Evolutionary conservation across 2,329 filamentous ascomycete species (phyloP), one percentile per base, ranked within the genome.

Genomic region (Stromatinia cepivora): DNA sequence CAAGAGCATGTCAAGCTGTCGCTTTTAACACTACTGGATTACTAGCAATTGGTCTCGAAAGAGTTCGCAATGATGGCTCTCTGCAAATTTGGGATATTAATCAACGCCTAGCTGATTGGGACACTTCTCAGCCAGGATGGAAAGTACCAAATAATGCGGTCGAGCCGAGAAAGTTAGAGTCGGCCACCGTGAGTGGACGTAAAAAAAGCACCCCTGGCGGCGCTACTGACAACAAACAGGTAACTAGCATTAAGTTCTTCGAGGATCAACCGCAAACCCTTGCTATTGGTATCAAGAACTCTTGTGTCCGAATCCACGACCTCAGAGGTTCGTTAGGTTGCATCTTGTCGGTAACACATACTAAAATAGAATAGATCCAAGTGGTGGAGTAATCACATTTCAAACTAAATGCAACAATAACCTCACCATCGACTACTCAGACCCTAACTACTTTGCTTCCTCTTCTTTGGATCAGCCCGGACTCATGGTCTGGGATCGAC

Each of bases 361-460:
- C 48, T 68, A 61, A 56, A 36, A 48, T 58, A 74, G 73, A 64
- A 76, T 69, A 83, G 80, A 81, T 82, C 84, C 85, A 48, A 81
- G 85, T 46, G 82, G 82, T 20, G 81, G 83, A 28, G 84, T 85
- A 9, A 81, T 86, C 61, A 87, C 82, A n/a, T 90, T 89, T 72
- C 85, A 85, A 71, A 90, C 88, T 5, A 87, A 86, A 73, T 89
- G 87, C 75, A 89, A 88, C 78, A 90, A 90, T 74, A 90, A 90
- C 72, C 78, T 95, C 67, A 87, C 91, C 22, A 92, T 95, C 71
- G 92, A 95, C 80, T 92, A 91, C 71, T 83, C 88, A 31, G 91
- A 96, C 74, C 88, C 90, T 73, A 93, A 95, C 75, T 94, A 93
- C 79, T 94, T 95, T 80, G 89, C 92, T 1, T 94, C 92, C 1